Conservation (phyloP, 768 basidiomycete genomes). For the Rhizopogon vesiculosus region DNA sequence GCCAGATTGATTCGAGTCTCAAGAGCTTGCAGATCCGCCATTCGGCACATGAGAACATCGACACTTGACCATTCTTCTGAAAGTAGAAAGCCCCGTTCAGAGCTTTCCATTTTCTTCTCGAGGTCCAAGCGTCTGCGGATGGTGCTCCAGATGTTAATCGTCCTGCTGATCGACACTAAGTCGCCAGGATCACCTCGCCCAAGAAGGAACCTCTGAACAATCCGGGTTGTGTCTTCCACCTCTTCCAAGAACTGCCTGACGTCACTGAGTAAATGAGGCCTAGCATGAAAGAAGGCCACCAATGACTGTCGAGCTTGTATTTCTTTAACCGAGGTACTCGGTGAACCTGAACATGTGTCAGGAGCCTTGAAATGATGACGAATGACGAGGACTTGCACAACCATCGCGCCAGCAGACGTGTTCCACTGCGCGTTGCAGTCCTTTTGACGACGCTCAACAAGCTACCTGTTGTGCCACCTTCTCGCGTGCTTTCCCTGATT, state of each 20-base stretch:
- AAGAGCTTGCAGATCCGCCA: constrained; percentile 49
- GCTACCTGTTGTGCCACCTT: constrained; percentile 71
- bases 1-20: constrained; percentile 52
- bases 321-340: constrained; percentile 69
- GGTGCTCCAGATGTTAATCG: constrained; percentile 54
- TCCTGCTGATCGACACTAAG: constrained; percentile 56
- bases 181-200: constrained; percentile 65
- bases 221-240: constrained; percentile 67
- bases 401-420: constrained; percentile 70
- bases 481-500: constrained; percentile 68
- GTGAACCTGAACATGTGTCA: constrained; percentile 56
- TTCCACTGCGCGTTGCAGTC: constrained; percentile 74
- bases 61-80: constrained; percentile 53
- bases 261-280: constrained; percentile 63
- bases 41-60: constrained; percentile 46
- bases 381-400: constrained; percentile 51
- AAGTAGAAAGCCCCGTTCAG: constrained; percentile 15
- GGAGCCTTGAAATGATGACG: constrained; percentile 1
- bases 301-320: constrained; percentile 74
- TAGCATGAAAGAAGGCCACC: constrained; percentile 62
- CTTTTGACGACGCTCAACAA: constrained; percentile 71
- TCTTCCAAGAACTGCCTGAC: constrained; percentile 49
- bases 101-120: constrained; percentile 51
- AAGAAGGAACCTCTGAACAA: constrained; percentile 72
- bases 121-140: constrained; percentile 47